These are phyloP conservation scores for Fusarium poae DNA, from an alignment of 2,329 filamentous ascomycete genomes.

Conservation along the genomic window DNA sequence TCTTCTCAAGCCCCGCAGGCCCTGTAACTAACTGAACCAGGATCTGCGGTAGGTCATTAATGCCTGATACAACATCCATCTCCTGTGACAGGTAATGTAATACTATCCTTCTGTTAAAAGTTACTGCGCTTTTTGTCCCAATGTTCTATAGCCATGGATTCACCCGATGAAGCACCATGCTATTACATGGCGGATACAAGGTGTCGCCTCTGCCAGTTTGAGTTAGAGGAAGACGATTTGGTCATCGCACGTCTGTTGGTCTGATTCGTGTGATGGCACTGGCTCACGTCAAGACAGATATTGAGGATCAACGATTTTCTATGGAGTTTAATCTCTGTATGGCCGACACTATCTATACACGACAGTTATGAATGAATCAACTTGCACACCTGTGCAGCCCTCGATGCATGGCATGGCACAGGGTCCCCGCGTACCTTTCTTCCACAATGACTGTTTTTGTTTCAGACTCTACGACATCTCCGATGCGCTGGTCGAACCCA, in stretches of 20 bases:
- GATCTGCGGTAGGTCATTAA: accelerated
- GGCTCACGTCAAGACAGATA: background rate
- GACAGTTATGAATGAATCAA: background rate
- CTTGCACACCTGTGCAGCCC: background rate
- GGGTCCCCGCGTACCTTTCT: background rate
- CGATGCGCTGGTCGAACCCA: background rate
- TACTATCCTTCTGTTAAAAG: background rate
- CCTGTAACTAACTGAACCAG: too few species aligned
- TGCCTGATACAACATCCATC: too few species aligned
- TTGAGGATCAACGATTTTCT: too few species aligned
- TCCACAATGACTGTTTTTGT: background rate
- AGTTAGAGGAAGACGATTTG: background rate
- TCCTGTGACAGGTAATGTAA: too few species aligned
- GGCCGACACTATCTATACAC: background rate
- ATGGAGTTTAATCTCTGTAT: background rate
- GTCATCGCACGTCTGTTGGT: background rate
- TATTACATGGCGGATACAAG: background rate
- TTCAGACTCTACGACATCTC: background rate
- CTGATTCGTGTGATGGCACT: background rate
- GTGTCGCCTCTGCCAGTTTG: background rate
- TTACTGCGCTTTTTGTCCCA: background rate
- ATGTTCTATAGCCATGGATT: background rate
- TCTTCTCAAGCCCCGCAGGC: too few species aligned
- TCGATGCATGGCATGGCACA: background rate
- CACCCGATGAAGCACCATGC: background rate